A percentile compares a stretch with the other conserved stretches of the same genome.
Evolutionary conservation across 306 rosid species (phyloP).

Genomic region (Citrullus amarus): DNA sequence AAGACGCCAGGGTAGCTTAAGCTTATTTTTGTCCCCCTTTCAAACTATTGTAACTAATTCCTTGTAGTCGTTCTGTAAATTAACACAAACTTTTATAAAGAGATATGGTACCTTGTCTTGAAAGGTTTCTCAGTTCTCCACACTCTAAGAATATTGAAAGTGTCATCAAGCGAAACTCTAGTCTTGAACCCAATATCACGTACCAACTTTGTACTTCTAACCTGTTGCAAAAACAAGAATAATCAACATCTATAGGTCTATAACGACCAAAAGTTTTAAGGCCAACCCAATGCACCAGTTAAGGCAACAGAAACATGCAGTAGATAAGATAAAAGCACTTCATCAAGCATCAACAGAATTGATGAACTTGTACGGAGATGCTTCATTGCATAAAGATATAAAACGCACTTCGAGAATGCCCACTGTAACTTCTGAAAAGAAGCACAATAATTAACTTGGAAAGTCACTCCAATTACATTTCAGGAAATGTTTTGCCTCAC

Average conservation of each 20-base stretch:
- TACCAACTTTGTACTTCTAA: slow-evolving; percentile 48
- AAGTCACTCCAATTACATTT: not conserved
- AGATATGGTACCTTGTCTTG: slow-evolving; percentile 50
- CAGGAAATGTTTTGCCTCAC: not conserved
- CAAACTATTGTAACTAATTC: not conserved
- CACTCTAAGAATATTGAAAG: slow-evolving; percentile 41
- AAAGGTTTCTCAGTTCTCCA: slow-evolving; percentile 49
- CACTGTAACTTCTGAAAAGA: not conserved
- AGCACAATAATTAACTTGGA: not conserved
- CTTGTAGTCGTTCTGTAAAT: not conserved
- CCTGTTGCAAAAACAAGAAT: slow-evolving; percentile 43
- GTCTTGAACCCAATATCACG: slow-evolving; percentile 71
- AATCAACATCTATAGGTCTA: not conserved
- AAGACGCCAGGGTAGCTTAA: not conserved
- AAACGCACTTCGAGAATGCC: not conserved
- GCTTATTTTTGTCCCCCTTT: not conserved
- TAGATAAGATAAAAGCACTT: not conserved
- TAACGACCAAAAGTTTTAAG: not conserved
- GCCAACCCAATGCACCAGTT: not conserved
- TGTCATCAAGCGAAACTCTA: slow-evolving; percentile 51
- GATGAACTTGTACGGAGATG: not conserved
- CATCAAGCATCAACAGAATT: not conserved
- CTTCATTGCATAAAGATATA: not conserved
- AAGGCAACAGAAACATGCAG: not conserved
- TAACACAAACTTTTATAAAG: slow-evolving; percentile 2